Evolutionary conservation across 257 asterid species (phyloP).

Genomic region (Ligustrum vulgare): DNA sequence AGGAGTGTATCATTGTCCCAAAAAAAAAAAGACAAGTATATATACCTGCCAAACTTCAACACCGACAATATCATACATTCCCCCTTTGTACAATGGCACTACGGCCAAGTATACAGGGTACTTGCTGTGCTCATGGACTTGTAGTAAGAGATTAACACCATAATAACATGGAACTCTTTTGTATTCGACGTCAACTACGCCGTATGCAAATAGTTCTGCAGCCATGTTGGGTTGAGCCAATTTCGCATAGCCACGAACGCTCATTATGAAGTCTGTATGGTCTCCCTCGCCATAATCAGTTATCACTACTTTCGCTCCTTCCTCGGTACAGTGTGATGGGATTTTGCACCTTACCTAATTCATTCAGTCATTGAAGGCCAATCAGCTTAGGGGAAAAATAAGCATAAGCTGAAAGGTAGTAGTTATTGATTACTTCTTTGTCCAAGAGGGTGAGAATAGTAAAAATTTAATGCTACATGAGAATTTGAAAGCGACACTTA

Average conservation of each 20-base stretch:
- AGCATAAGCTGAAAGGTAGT: background rate
- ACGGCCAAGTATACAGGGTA: constrained; percentile 60
- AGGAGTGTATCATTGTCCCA: no score
- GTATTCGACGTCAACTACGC: constrained; percentile 63
- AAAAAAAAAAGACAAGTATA: background rate
- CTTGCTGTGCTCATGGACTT: constrained; percentile 56
- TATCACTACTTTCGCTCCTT: constrained; percentile 58
- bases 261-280: constrained; percentile 66
- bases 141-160: constrained; percentile 41
- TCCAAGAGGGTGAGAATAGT: no score
- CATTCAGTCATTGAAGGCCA: background rate
- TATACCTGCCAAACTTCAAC: constrained; percentile 65
- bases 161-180: constrained; percentile 52
- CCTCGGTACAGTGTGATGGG: constrained; percentile 54
- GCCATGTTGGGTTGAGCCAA: constrained; percentile 59
- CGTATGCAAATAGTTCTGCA: constrained; percentile 44
- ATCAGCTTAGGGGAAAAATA: no score
- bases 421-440: no score
- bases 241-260: constrained; percentile 48
- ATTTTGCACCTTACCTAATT: constrained; percentile 66
- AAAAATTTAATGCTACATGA: no score
- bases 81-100: constrained; percentile 53
- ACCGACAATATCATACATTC: constrained; percentile 44
- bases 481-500: no score
- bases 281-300: constrained; percentile 74